A percentile compares a stretch with the other conserved stretches of the same genome.
These are phyloP conservation scores for Pythium brachiatum DNA, from an alignment of 352 stramenopile genomes.

Conservation along the genomic window DNA sequence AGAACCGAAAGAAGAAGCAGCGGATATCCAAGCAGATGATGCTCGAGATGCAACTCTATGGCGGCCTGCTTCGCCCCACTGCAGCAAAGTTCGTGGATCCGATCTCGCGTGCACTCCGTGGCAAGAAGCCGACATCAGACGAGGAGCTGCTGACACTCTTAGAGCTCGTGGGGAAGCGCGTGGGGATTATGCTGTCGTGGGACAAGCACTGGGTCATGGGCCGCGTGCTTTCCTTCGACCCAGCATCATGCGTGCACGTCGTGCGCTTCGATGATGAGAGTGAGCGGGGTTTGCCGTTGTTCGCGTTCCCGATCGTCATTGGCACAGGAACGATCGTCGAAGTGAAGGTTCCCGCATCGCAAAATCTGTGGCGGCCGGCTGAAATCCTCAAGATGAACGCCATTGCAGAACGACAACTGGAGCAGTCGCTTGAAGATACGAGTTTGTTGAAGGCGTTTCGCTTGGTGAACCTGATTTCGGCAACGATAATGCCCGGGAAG, in stretches of 20 bases:
- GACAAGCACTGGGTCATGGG: conserved; percentile 81
- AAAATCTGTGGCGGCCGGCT: conserved; percentile 73
- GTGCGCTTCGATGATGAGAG: conserved; percentile 73
- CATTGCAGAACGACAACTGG: conserved; percentile 48
- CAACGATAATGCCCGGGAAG: conserved; percentile 24
- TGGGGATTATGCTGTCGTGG: conserved; percentile 69
- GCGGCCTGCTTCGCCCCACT: conserved; percentile 56
- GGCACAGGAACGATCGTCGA: conserved; percentile 65
- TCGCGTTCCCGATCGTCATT: conserved; percentile 65
- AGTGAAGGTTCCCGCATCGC: conserved; percentile 55
- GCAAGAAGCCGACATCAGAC: conserved; percentile 43
- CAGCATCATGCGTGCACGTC: conserved; percentile 46
- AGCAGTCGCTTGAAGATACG: conserved; percentile 37
- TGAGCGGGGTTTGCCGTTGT: conserved; percentile 58
- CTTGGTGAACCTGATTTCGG: conserved; percentile 61
- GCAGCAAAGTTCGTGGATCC: conserved; percentile 62
- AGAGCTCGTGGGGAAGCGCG: conserved; percentile 59
- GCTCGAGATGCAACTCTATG: conserved; percentile 79
- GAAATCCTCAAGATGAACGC: conserved; percentile 69
- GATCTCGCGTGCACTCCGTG: conserved; percentile 37
- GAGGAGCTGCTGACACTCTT: conserved; percentile 55
- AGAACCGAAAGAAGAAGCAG: conserved; percentile 74
- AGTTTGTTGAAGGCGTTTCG: conserved; percentile 37
- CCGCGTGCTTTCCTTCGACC: conserved; percentile 60
- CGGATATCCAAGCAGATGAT: conserved; percentile 86